Percentiles rank a stretch among this genome's conserved stretches.
Conservation (phyloP, 2,329 filamentous ascomycete species). For the Chalara sp. region DNA sequence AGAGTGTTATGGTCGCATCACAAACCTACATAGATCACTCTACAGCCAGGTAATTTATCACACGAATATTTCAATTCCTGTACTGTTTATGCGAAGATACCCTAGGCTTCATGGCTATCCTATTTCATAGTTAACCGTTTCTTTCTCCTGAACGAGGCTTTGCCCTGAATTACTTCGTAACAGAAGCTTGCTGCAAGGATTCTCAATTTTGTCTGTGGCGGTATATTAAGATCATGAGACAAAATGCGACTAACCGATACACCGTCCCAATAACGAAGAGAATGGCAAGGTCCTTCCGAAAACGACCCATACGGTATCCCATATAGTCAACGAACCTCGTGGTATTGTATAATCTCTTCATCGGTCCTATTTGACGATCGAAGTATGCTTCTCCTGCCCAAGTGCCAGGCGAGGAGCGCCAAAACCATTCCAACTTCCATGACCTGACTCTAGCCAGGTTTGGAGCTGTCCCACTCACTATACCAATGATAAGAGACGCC, state of each 20-base stretch:
- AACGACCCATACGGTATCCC: conserved; percentile 40
- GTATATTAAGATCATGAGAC: neutral
- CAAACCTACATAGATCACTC: too few species aligned
- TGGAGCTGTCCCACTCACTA: conserved; percentile 47
- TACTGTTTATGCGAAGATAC: too few species aligned
- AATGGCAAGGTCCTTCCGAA: conserved; percentile 38
- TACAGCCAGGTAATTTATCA: too few species aligned
- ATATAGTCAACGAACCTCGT: conserved; percentile 35
- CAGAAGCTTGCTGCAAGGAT: too few species aligned
- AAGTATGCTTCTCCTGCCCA: conserved; percentile 53
- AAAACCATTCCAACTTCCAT: conserved; percentile 50
- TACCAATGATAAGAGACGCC: conserved; percentile 44
- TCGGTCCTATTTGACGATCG: conserved; percentile 41
- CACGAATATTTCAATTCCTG: too few species aligned
- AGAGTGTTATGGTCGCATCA: too few species aligned
- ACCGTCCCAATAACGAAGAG: conserved; percentile 36
- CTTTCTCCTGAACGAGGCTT: too few species aligned
- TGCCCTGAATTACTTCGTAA: too few species aligned
- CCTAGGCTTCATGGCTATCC: too few species aligned
- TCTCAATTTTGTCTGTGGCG: too few species aligned
- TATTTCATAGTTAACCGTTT: too few species aligned
- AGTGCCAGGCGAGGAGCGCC: conserved; percentile 45
- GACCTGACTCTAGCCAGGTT: conserved; percentile 38
- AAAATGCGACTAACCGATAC: conserved; percentile 39
- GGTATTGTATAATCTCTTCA: conserved; percentile 44